Base-by-base conservation (phyloP, 2,329 filamentous ascomycete genomes). In the Exophiala phaeomuriformis region DNA sequence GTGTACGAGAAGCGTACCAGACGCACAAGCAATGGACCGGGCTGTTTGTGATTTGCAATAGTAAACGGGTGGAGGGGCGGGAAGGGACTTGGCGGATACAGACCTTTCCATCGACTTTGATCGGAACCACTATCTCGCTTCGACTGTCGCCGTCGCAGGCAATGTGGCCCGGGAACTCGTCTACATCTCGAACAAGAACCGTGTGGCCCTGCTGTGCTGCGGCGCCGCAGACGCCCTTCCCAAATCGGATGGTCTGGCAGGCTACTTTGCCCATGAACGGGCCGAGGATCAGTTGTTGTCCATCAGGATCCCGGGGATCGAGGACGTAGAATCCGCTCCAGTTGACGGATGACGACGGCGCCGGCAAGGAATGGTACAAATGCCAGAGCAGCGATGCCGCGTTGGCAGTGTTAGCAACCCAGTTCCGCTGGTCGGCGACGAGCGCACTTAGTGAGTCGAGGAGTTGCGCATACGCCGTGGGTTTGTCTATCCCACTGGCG, bases 71-170 rank as follows among this genome's bases (percentile, higher is more conserved):
- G 19, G 19, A 19, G 19, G 19, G 19, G 19, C 19, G 19, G 19
- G 19, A 19, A 19, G 19, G 19, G 32, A 45, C 5, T 33, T 12
- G 19, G 5, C 4, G 12, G 10, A 9, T 5, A 65, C 69, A 61
- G 51, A 71, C 70, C 67, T 72, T 71, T 33, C 65, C 68, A 12
- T 57, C 58, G n/a, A 64, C 60, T 47, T 73, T 42, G 63, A 76
- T 69, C 35, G 74, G 74, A 42, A 76, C 73, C 9, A 76, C 74
- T 62, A 77, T 73, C 64, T 77, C 74, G 65, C 74, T 76, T 56
- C 66, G 65, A 56, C 69, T 75, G 36, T 73, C 72, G 7, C 69
- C 70, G 60, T 76, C 74, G 59, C 74, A 77, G 7, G 74, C 72
- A 65, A 77, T 76, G 64, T 77, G 74, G 2, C 74, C 73, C 7